Percentiles rank a stretch among this genome's conserved stretches.
Conservation (phyloP, 1,139 yeast species). For the Hansenula lynferdii region DNA sequence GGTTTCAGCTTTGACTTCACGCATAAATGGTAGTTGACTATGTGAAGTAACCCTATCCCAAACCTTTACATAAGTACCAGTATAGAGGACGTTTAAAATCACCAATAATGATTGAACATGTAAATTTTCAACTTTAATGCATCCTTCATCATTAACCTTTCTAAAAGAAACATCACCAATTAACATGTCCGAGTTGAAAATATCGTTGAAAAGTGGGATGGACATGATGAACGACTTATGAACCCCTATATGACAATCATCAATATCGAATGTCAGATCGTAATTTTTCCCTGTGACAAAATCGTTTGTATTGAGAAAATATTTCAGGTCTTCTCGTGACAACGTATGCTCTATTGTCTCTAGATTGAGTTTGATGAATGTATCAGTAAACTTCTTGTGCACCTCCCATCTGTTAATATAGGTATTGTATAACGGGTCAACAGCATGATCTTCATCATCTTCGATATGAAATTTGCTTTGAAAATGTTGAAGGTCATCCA, state of each 20-base stretch:
- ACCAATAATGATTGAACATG: conserved; percentile 22
- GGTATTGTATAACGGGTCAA: conserved; percentile 8
- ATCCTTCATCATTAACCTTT: conserved; percentile 4
- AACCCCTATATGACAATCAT: conserved; percentile 18
- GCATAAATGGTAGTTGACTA: conserved; percentile 13
- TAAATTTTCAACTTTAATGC: conserved; percentile 9
- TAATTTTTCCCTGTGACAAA: conserved; percentile 21
- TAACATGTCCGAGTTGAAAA: conserved; percentile 4
- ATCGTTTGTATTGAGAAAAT: conserved; percentile 17
- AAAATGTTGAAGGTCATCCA: conserved; percentile 5
- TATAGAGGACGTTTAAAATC: conserved; percentile 40
- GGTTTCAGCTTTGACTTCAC: conserved; percentile 21
- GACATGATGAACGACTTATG: conserved; percentile 16
- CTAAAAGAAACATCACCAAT: conserved; percentile 14
- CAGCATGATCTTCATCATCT: neutral
- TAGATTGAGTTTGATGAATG: conserved; percentile 7
- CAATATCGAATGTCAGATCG: conserved; percentile 22
- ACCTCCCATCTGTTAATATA: conserved; percentile 10
- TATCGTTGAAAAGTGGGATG: conserved; percentile 4
- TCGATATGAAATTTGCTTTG: conserved; percentile 4
- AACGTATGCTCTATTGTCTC: conserved; percentile 10
- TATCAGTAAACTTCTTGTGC: conserved; percentile 8
- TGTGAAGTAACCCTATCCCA: conserved; percentile 31
- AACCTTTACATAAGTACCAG: conserved; percentile 35
- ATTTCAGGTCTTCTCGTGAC: conserved; percentile 20